Evolutionary conservation across 306 rosid genomes (phyloP), one percentile per base, ranked within the genome.

Genomic region (Vigna hirtella): DNA sequence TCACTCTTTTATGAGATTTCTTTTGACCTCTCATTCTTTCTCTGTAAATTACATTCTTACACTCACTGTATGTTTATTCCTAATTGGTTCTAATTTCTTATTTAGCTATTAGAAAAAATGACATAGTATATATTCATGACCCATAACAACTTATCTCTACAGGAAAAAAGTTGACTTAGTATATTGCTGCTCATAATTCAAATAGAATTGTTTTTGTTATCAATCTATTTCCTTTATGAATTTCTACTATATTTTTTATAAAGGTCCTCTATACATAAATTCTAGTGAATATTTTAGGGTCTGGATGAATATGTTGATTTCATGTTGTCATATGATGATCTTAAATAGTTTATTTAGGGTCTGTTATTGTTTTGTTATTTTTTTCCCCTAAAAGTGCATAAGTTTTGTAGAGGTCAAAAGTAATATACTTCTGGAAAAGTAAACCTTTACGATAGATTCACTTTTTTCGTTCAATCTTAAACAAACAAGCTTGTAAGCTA

Each of bases 291-390:
- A 26, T 79, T 58, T 76, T 71, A 72, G 71, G n/a, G 26, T 65
- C 30, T 79, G 17, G 58, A 59, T 52, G 32, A 34, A 58, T 72
- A 36, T 66, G 59, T 79, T 66, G 42, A 70, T 79, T 36, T 61
- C 61, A 26, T 82, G 63, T 56, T 71, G 71, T 61, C 52, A 22
- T 71, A 26, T 50, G 47, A 42, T 42, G 47, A 9, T 42, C 47
- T 42, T 36, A 3, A 65, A 50, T 56, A 79, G 26, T 34, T 67
- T 67, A 45, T 34, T 67, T 67, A 45, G 52, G 52, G 72, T 22
- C 20, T 12, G 36, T 20, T 36, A 18, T 24, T 38, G 50, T 9
- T 38, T 17, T 55, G 8, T 65, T 38, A 11, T n/a, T 42, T 9
- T 20, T 42, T 9, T 9, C 47, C 47, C 11, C 47, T 9, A 42